phyloP scores from a whole-genome alignment of 352 stramenopile species.

The Phytopythium kandeliae region DNA sequence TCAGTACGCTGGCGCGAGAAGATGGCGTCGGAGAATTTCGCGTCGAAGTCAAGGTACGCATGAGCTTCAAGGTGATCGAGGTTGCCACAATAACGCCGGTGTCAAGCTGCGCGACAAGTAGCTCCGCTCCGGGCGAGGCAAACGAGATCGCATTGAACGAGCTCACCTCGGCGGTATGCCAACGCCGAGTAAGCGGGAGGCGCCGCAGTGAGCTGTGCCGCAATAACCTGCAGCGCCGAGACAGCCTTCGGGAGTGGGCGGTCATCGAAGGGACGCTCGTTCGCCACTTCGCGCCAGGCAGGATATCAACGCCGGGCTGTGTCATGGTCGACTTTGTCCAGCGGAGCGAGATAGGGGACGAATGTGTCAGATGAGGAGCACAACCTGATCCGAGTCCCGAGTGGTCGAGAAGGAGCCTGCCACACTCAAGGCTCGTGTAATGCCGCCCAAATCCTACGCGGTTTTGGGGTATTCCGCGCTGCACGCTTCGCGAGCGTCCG shows the following conservation, averaged over 20 bases:
- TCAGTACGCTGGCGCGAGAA: slow-evolving; percentile 29
- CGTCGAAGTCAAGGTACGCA: slow-evolving; percentile 55
- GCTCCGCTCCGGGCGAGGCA: neutral
- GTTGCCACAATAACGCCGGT: slow-evolving; percentile 18
- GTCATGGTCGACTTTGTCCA: slow-evolving; percentile 36
- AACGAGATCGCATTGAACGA: neutral
- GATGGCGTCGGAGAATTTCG: slow-evolving; percentile 20
- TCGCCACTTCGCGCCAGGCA: slow-evolving; percentile 51
- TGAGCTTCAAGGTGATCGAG: slow-evolving; percentile 76
- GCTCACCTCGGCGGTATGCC: neutral
- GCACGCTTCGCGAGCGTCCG: no score
- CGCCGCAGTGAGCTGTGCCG: neutral
- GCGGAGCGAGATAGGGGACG: neutral
- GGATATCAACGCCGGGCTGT: slow-evolving; percentile 36
- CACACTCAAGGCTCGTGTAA: no score
- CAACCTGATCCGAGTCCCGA: neutral
- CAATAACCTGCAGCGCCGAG: slow-evolving; percentile 8
- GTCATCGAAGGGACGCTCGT: slow-evolving; percentile 50
- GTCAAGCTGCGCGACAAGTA: neutral
- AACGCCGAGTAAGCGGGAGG: no score
- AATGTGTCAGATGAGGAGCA: no score
- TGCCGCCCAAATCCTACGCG: no score
- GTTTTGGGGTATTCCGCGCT: no score
- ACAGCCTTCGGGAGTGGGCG: slow-evolving; percentile 40
- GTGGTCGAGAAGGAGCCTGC: no score